phyloP scores from a whole-genome alignment of 2,329 filamentous ascomycete species.

The Calycina herbarum region DNA sequence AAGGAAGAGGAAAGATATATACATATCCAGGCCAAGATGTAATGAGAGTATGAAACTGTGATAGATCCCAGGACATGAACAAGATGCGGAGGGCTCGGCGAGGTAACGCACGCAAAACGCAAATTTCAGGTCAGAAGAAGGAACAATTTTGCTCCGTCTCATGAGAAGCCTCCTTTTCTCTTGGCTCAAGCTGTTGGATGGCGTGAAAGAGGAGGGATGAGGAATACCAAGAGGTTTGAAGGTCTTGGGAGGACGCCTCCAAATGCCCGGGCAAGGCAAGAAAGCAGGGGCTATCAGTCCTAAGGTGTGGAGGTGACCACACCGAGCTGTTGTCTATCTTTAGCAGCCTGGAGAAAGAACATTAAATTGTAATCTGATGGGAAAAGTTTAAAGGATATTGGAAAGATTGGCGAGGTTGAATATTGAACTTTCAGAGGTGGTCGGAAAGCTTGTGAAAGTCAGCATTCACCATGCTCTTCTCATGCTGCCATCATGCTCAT shows the following conservation, averaged over 20 bases:
- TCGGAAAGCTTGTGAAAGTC: background rate
- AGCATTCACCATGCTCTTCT: background rate
- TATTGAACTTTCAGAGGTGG: no score
- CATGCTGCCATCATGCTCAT: background rate
- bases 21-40: background rate
- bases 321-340: background rate
- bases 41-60: background rate
- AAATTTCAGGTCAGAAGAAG: background rate
- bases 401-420: background rate
- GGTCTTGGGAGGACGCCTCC: slow-evolving; percentile 2
- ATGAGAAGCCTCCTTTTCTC: slow-evolving; percentile 8
- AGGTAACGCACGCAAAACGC: background rate
- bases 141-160: background rate
- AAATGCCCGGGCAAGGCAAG: background rate
- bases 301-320: background rate
- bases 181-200: slow-evolving; percentile 3
- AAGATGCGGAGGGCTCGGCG: background rate
- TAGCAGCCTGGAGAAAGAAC: background rate
- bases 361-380: background rate
- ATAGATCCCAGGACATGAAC: background rate
- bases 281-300: background rate
- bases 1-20: background rate
- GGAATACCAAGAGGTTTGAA: slow-evolving; percentile 10
- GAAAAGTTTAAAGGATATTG: background rate
- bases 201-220: background rate